Conservation (phyloP, 2,329 filamentous ascomycete species). For the Penicillium crustosum region DNA sequence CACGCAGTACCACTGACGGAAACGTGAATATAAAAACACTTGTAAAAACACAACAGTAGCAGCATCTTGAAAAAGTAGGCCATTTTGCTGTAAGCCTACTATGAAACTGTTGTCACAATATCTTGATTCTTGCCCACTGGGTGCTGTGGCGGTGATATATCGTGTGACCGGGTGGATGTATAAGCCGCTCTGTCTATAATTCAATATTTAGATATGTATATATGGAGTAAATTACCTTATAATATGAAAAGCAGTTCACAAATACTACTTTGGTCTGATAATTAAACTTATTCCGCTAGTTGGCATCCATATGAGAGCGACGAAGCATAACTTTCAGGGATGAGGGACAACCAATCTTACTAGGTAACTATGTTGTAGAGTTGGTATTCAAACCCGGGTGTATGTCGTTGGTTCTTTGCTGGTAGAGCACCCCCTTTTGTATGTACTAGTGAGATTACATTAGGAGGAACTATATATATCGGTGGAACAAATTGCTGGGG, state of each 20-base stretch:
- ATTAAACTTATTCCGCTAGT: neutral
- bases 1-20: too few species aligned
- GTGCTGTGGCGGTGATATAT: neutral
- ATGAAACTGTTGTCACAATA: neutral
- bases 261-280: neutral
- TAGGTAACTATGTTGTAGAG: too few species aligned
- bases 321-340: too few species aligned
- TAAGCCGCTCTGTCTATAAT: neutral
- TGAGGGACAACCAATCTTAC: neutral
- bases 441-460: too few species aligned
- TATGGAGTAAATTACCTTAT: neutral
- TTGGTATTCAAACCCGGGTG: neutral
- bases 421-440: neutral
- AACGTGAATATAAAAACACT: neutral
- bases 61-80: neutral
- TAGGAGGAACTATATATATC: neutral
- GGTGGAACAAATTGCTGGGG: neutral
- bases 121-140: neutral
- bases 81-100: neutral
- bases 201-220: too few species aligned
- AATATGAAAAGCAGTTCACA: neutral
- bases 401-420: too few species aligned
- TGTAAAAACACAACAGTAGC: neutral
- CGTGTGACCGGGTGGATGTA: neutral
- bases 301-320: neutral